Evolutionary conservation across 441 rosid genomes (phyloP).

Genomic region (Croton setiger): DNA sequence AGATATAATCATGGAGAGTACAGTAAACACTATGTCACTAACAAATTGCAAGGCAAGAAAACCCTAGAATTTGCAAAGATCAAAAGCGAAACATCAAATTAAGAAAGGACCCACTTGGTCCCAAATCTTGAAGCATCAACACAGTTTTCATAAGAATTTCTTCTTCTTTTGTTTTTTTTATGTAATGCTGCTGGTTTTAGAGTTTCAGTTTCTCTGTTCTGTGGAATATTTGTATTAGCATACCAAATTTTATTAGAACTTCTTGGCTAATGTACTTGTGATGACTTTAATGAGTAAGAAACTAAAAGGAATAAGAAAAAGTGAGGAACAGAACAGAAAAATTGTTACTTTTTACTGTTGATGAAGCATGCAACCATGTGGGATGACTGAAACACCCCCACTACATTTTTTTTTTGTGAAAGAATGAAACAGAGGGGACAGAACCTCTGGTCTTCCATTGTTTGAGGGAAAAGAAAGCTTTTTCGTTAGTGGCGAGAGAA

Average conservation of each 20-base stretch:
- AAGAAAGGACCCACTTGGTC: slow-evolving; percentile 16
- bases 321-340: slow-evolving; percentile 9
- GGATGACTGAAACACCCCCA: slow-evolving; percentile 13
- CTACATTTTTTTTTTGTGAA: slow-evolving; percentile 8
- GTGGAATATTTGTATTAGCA: neutral
- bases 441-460: slow-evolving; percentile 22
- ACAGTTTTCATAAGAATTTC: neutral
- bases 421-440: slow-evolving; percentile 20
- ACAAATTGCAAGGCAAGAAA: slow-evolving; percentile 84
- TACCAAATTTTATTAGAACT: neutral
- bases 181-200: neutral
- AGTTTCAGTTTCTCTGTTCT: neutral
- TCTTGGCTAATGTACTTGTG: neutral
- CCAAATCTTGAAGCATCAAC: neutral
- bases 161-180: too few species aligned
- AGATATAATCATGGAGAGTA: slow-evolving; percentile 87
- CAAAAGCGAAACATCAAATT: slow-evolving; percentile 27
- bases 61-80: slow-evolving; percentile 82
- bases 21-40: slow-evolving; percentile 73
- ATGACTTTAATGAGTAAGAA: neutral
- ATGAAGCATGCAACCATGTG: slow-evolving; percentile 25
- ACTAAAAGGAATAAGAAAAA: neutral
- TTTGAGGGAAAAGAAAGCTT: slow-evolving; percentile 20
- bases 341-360: slow-evolving; percentile 15
- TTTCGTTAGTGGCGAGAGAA: slow-evolving; percentile 27